These are phyloP conservation scores for Hippophae rhamnoides DNA, from an alignment of 306 rosid genomes.

Conservation along the genomic window DNA sequence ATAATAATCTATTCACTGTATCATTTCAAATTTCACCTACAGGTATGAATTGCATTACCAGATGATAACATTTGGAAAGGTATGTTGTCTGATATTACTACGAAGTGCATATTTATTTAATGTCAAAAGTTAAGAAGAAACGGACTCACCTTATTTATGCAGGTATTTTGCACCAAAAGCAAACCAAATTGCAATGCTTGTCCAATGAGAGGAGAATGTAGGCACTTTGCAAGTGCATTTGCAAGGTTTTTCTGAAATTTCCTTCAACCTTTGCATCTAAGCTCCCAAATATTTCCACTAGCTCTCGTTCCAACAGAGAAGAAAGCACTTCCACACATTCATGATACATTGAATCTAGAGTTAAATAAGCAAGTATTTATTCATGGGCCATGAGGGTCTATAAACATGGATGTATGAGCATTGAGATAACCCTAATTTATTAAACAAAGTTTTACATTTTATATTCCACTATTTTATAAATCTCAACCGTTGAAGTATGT, in stretches of 20 bases:
- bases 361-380: too few species aligned
- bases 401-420: too few species aligned
- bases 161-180: slow-evolving; percentile 97
- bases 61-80: slow-evolving; percentile 99
- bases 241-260: slow-evolving; percentile 55
- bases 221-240: slow-evolving; percentile 98
- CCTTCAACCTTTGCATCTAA: slow-evolving; percentile 6
- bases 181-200: slow-evolving; percentile 98
- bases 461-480: too few species aligned
- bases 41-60: slow-evolving; percentile 98
- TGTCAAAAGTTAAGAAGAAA: slow-evolving; percentile 19
- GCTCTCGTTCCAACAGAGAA: slow-evolving; percentile 5
- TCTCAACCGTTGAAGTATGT: too few species aligned
- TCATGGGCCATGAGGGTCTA: too few species aligned
- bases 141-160: slow-evolving; percentile 22
- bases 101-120: slow-evolving; percentile 4
- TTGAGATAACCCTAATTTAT: too few species aligned
- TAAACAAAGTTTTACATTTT: too few species aligned
- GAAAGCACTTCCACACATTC: slow-evolving; percentile 1
- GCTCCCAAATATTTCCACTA: not conserved
- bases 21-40: slow-evolving; percentile 26
- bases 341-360: not conserved
- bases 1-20: slow-evolving; percentile 5
- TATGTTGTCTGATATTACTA: slow-evolving; percentile 19
- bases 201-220: slow-evolving; percentile 98